phyloP scores from a whole-genome alignment of 2,329 filamentous ascomycete genomes.

The Emericellopsis cladophorae region DNA sequence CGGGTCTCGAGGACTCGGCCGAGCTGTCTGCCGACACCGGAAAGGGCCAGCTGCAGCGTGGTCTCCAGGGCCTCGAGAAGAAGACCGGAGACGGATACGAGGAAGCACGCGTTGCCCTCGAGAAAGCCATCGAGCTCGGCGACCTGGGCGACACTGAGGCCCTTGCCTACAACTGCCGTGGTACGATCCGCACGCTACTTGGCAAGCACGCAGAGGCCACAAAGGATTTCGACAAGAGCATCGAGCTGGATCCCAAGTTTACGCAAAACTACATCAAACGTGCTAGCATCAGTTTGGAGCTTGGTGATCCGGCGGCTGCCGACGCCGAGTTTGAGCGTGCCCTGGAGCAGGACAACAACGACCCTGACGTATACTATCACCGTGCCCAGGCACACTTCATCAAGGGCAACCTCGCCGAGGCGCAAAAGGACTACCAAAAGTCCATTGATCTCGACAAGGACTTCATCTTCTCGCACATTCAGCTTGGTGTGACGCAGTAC shows the following conservation, averaged over 20 bases:
- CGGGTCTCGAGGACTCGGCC: constrained; percentile 68
- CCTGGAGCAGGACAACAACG: constrained; percentile 69
- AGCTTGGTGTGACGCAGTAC: constrained; percentile 97
- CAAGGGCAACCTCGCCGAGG: constrained; percentile 81
- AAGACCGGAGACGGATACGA: constrained; percentile 88
- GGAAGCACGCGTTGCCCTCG: constrained; percentile 74
- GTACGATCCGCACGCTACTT: constrained; percentile 86
- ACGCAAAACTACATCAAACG: constrained; percentile 98
- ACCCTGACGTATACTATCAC: constrained; percentile 98
- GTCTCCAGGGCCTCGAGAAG: constrained; percentile 67
- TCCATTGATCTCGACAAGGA: constrained; percentile 92
- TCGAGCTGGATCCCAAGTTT: constrained; percentile 75
- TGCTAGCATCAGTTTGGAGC: constrained; percentile 93
- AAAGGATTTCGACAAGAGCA: constrained; percentile 79
- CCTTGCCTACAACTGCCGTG: constrained; percentile 90
- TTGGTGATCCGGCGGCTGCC: constrained; percentile 77
- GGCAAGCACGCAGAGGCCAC: constrained; percentile 79
- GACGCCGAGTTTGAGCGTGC: constrained; percentile 80
- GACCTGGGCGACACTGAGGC: constrained; percentile 76
- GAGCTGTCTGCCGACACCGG: constrained; percentile 69
- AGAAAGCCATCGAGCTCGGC: constrained; percentile 72
- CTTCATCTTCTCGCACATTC: constrained; percentile 99
- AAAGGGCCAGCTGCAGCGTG: constrained; percentile 74
- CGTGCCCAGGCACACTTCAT: constrained; percentile 98
- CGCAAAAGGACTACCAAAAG: constrained; percentile 97